A percentile compares a stretch with the other conserved stretches of the same genome.
Evolutionary conservation across 495 filamentous ascomycete genomes (phyloP).

Genomic region (Aspergillus kassunensis): DNA sequence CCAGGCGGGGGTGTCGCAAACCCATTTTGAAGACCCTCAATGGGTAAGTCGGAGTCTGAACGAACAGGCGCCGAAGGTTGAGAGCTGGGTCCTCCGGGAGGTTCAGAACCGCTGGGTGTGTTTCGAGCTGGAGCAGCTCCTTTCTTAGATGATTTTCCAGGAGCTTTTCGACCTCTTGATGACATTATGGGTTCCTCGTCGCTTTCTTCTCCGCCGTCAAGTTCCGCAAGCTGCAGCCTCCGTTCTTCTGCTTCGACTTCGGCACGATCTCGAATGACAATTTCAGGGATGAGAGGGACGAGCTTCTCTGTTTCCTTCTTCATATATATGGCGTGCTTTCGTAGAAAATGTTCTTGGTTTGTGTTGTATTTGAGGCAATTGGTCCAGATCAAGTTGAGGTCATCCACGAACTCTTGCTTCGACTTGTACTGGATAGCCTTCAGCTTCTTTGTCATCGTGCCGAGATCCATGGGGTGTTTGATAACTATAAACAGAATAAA

Average conservation of each 20-base stretch:
- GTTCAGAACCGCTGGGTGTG: conserved; percentile 64
- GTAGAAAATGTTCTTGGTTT: conserved; percentile 77
- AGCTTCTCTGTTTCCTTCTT: conserved; percentile 93
- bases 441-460: conserved; percentile 96
- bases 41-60: conserved; percentile 59
- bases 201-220: conserved; percentile 84
- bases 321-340: conserved; percentile 95
- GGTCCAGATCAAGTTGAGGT: conserved; percentile 91
- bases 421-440: conserved; percentile 84
- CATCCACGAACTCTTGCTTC: conserved; percentile 90
- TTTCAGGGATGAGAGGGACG: conserved; percentile 89
- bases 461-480: conserved; percentile 97
- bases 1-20: conserved; percentile 77
- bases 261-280: conserved; percentile 81
- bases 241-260: conserved; percentile 97
- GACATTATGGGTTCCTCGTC: conserved; percentile 99
- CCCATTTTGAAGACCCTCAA: conserved; percentile 74
- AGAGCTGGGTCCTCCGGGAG: conserved; percentile 56
- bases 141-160: conserved; percentile 76
- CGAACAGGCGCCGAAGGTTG: conserved; percentile 49
- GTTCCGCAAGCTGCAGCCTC: conserved; percentile 66
- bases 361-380: conserved; percentile 97
- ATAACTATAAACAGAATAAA: conserved; percentile 60
- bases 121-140: conserved; percentile 68
- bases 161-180: conserved; percentile 86